Base-by-base conservation (phyloP, 2,329 filamentous ascomycete species). In the Diaporthe longicolla region DNA sequence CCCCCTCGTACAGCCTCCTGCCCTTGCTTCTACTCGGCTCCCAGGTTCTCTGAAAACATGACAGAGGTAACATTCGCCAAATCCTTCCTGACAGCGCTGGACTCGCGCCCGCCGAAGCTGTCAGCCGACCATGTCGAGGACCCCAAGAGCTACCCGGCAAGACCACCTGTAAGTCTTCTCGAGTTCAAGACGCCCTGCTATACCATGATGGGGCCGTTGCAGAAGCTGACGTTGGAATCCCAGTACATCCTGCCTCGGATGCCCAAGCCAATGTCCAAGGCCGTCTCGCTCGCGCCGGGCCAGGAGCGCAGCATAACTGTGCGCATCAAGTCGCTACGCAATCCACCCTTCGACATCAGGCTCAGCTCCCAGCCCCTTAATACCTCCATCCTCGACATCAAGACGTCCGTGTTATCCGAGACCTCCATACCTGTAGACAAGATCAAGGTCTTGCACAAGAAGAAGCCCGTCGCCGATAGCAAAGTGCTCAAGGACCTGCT, bases 81-180 rank as follows among this genome's bases (percentile, higher is more conserved):
- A 84, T 88, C 91, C 43, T 98, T 97, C 84, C 91, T 99, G 78
- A 87, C 92, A 70, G 89, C 91, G 29, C 90, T 98, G 76, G 95
- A 97, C 84, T 90, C 91, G 75, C 92, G 93, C 66, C 93, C 95
- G 10, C 83, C 92, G 79, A 97, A 95, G 87, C 90, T 98, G 76
- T 91, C 93, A n/a, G 87, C 94, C 77, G 95, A 98, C 83, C 93
- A 98, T 90, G 92, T 97, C 83, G 94, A 96, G 84, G 94, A 98
- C 81, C 91, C 94, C 66, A 92, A 92, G 79, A 91, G 89, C 77
- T 95, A 96, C 82, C 93, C 94, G 32, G 87, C 93, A 35, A 91
- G 93, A 76, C 88, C 91, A 77, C 93, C 95, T 21, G 96, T 98
- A 89, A 40, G 92, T 82, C 66, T 74, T 57, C 37, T 17, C 26